phyloP scores from a whole-genome alignment of 768 basidiomycete species.

The Mycena rebaudengoi region DNA sequence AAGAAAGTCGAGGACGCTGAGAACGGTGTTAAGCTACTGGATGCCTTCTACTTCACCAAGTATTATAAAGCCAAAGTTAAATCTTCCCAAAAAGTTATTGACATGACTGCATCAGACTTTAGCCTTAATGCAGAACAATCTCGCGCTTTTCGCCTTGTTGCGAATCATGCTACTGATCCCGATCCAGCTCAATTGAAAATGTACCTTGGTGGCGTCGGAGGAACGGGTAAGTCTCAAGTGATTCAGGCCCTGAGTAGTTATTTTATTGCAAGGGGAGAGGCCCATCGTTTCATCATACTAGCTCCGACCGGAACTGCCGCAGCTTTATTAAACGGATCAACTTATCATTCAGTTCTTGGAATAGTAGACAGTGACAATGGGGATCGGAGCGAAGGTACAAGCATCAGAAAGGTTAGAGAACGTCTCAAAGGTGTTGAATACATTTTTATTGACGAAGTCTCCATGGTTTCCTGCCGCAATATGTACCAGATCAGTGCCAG shows the following conservation, averaged over 20 bases:
- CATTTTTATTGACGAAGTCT: constrained; percentile 42
- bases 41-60: constrained; percentile 13
- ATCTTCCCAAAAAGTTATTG: constrained; percentile 3
- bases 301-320: constrained; percentile 37
- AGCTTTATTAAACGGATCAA: constrained; percentile 27
- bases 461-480: constrained; percentile 34
- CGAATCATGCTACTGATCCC: constrained; percentile 25
- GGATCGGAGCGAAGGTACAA: too few species aligned
- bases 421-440: constrained; percentile 28
- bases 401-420: neutral
- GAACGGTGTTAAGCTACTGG: neutral
- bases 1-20: neutral
- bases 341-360: constrained; percentile 30
- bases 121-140: constrained; percentile 41
- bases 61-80: neutral
- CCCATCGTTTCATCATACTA: constrained; percentile 24
- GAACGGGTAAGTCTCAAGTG: too few species aligned
- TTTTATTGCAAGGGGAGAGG: constrained; percentile 18
- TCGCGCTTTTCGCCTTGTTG: constrained; percentile 38
- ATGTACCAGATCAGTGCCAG: constrained; percentile 16
- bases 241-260: constrained; percentile 22
- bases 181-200: constrained; percentile 20
- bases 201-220: too few species aligned
- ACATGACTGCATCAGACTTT: constrained; percentile 10
- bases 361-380: neutral